Evolutionary conservation across 305 asterid species (phyloP).

Genomic region (Rubia peregrina): DNA sequence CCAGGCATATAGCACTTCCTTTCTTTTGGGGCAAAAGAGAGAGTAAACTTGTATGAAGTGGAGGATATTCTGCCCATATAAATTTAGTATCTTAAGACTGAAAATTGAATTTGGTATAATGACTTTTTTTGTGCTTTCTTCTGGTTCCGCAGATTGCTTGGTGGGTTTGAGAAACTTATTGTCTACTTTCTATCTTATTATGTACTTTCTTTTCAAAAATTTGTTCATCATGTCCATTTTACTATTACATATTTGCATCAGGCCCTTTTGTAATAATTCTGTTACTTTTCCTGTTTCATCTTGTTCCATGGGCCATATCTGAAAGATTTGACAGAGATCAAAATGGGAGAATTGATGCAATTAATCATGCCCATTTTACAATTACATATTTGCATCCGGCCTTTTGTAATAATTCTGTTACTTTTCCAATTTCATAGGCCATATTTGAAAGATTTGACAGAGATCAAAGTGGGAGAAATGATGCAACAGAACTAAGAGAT

Average conservation of each 20-base stretch:
- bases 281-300: neutral
- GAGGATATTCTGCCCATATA: neutral
- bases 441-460: conserved; percentile 69
- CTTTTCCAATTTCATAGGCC: conserved; percentile 27
- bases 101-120: neutral
- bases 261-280: neutral
- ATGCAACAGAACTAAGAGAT: conserved; percentile 64
- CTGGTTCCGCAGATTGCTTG: neutral
- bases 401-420: neutral
- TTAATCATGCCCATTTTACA: no score
- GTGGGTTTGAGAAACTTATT: neutral
- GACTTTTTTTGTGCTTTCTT: neutral
- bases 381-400: no score
- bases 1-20: neutral
- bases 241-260: neutral
- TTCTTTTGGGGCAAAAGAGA: neutral
- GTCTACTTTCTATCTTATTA: neutral
- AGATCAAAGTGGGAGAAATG: conserved; percentile 75
- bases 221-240: neutral
- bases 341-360: conserved; percentile 68
- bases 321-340: conserved; percentile 74
- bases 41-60: neutral
- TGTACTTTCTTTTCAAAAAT: neutral
- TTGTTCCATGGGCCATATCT: conserved; percentile 42
- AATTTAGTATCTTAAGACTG: neutral